phyloP scores from a whole-genome alignment of 2,329 filamentous ascomycete genomes.

The Helotiales sp. region DNA sequence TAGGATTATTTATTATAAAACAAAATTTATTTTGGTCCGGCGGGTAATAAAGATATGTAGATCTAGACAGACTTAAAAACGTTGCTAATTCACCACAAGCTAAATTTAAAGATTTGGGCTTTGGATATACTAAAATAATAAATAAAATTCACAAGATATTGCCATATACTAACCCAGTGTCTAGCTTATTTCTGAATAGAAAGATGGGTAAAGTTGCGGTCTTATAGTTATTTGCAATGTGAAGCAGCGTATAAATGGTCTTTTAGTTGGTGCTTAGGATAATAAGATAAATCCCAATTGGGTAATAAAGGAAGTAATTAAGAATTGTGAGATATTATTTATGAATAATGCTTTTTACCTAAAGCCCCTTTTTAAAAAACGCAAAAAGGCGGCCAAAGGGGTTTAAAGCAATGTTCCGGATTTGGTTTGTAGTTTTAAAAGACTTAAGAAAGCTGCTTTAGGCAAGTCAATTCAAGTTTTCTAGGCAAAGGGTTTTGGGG shows the following conservation, averaged over 20 bases:
- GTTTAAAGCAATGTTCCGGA: too few relatives aligned
- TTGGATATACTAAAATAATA: too few relatives aligned
- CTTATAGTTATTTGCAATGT: too few relatives aligned
- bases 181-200: neutral
- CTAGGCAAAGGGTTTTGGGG: too few relatives aligned
- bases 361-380: neutral
- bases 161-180: neutral
- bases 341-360: neutral
- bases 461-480: too few relatives aligned
- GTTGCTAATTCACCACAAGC: neutral
- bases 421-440: too few relatives aligned
- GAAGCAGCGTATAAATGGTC: neutral
- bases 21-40: neutral
- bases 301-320: neutral
- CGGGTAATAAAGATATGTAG: neutral
- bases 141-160: neutral
- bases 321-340: neutral
- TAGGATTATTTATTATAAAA: too few relatives aligned
- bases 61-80: neutral
- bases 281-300: neutral
- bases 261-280: neutral
- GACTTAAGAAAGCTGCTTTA: too few relatives aligned
- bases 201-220: neutral
- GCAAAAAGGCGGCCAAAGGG: neutral
- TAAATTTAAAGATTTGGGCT: too few relatives aligned